Evolutionary conservation across 169 alveolate genomes (phyloP), one percentile per base, ranked within the genome.

Genomic region (Neospora caninum): DNA sequence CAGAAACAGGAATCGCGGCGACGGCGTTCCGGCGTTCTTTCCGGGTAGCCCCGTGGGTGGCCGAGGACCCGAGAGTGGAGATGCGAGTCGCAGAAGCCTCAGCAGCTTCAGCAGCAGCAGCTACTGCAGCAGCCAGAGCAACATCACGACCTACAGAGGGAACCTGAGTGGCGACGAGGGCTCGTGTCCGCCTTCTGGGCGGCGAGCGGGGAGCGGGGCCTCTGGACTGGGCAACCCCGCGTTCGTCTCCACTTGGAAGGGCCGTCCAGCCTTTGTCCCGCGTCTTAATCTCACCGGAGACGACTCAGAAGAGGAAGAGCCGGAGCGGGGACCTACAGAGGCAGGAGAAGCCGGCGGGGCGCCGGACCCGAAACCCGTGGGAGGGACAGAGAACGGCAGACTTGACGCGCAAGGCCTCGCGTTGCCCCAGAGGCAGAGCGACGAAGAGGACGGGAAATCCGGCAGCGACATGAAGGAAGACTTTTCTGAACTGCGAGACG

Each of bases 261-360:
- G 89, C 67, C 53, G 89, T 2, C 89, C 89, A 2, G 89, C 67
- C 67, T 82, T 82, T 34, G 89, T 82, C 18, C 89, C 89, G 34
- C 53, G 89, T 0, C 67, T 82, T 13, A 82, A 82, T 10, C 64
- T 82, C n/a, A 82, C 89, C n/a, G 89, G 89, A 39, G 89, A 82
- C 43, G 54, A 38, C 27, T 20, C 27, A 18, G 88, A 80, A 10
- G 88, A 80, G 31, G 88, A 80, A 7, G 58, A 80, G 36, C 36
- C 31, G 88, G 53, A 34, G 53, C 22, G 22, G 18, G 82, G 2
- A 69, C 42, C 34, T 18, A 4, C 42, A 9, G 88, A 41, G 34
- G 43, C n/a, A 18, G 25, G 22, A 34, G 31, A 34, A 16, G 36
- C 43, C 88, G 36, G 43, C 53, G 38, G 16, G 82, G 34, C 82